phyloP scores from a whole-genome alignment of 148 eudicot genomes.

The Camellia sinensis region DNA sequence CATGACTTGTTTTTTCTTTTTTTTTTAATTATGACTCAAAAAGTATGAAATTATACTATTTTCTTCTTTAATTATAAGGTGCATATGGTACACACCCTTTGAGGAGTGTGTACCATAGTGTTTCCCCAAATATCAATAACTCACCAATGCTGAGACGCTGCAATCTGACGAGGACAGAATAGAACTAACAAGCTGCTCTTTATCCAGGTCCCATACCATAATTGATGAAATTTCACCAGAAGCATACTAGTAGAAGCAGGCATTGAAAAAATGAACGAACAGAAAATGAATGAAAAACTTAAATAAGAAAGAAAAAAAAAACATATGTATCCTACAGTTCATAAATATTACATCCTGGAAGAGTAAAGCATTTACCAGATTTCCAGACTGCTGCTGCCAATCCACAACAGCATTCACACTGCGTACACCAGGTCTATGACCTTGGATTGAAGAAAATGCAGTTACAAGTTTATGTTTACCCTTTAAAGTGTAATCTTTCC shows the following conservation, averaged over 20 bases:
- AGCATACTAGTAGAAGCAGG: slow-evolving; percentile 50
- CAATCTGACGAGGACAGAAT: slow-evolving; percentile 64
- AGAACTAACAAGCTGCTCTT: slow-evolving; percentile 80
- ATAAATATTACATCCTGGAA: background rate
- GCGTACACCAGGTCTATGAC: slow-evolving; percentile 59
- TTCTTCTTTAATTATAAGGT: no score
- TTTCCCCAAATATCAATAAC: slow-evolving; percentile 2
- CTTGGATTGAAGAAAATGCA: slow-evolving; percentile 82
- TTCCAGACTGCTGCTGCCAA: slow-evolving; percentile 99
- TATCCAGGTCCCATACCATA: slow-evolving; percentile 95
- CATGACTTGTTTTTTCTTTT: no score
- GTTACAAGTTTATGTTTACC: slow-evolving; percentile 89
- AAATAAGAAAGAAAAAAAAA: background rate
- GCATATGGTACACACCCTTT: no score
- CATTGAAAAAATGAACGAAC: slow-evolving; percentile 1
- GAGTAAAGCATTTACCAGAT: slow-evolving; percentile 49
- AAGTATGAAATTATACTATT: no score
- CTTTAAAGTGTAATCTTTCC: slow-evolving; percentile 76
- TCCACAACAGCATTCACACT: slow-evolving; percentile 80
- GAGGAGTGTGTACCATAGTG: no score
- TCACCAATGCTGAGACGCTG: slow-evolving; percentile 83
- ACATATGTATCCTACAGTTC: no score
- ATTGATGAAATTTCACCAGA: slow-evolving; percentile 71
- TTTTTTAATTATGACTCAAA: no score
- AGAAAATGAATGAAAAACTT: background rate